Evolutionary conservation across 768 basidiomycete genomes (phyloP), one percentile per base, ranked within the genome.

Genomic region (Trametes gibbosa): DNA sequence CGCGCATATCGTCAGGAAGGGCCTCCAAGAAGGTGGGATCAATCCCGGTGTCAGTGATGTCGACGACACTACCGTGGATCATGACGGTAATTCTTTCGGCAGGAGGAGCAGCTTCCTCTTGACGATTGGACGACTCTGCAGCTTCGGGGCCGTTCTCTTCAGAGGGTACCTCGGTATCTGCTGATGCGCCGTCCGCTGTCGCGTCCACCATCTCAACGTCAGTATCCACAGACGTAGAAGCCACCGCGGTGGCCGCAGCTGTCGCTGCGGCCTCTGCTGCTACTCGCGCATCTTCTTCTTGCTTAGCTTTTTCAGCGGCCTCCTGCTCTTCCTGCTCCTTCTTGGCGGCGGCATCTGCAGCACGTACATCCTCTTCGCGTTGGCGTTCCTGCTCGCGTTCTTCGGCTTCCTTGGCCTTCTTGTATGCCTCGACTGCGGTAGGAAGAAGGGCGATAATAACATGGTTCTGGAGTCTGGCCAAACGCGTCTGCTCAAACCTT

Each of bases 11-110:
- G 69, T 99, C 97, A 0, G 97, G 97, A 9, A 99, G 76, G 24
- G 97, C 97, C 74, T 98, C 95, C 57, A 99, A 77, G 82, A 99
- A 99, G 5, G 93, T 95, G 2, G 95, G 93, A 70, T 99, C 97
- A 68, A 99, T 98, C 5, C 97, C 97, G 37, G 95, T 96, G 66
- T 98, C 95, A 2, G 97, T 99, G 70, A 99, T 99, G 69, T 99
- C 97, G 25, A 98, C 92, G 7, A 87, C 80, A 63, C 84, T 91
- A 51, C 97, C 97, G 72, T 95, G 92, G 53, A 99, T 92, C 75
- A 84, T 81, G 67, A 99, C 89, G 0, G 91, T 93, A 25, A 96
- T 80, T 35, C 97, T 85, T 63, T 85, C 80, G 5, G 74, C 66
- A n/a, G 66, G 56, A 34, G 68, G 67, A 10, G 65, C 60, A 23